Percentiles rank a stretch among this genome's conserved stretches.
phyloP scores from a whole-genome alignment of 2,329 filamentous ascomycete genomes.

The Boeremia exigua region DNA sequence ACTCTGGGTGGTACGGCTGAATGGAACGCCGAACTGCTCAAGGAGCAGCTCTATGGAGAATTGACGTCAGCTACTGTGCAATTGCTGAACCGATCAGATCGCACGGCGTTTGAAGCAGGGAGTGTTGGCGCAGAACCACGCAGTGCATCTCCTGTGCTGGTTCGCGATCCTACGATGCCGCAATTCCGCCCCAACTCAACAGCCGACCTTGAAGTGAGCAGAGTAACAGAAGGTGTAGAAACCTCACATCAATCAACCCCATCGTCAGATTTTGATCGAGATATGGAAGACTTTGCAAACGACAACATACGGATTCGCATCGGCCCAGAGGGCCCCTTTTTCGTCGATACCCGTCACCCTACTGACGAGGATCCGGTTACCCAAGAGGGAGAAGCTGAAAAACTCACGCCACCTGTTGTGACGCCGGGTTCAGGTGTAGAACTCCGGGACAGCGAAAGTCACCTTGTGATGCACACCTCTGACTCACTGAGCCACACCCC shows the following conservation, averaged over 20 bases:
- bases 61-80: background rate
- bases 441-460: background rate
- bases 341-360: background rate
- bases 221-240: background rate
- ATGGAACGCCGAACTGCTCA: slow-evolving; percentile 12
- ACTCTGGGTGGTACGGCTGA: background rate
- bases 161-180: slow-evolving; percentile 68
- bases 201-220: slow-evolving; percentile 13
- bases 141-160: slow-evolving; percentile 9
- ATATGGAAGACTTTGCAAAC: slow-evolving; percentile 6
- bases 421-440: background rate
- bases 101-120: background rate
- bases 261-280: background rate
- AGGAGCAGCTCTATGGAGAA: slow-evolving; percentile 6
- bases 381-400: background rate
- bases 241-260: background rate
- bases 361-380: background rate
- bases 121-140: background rate
- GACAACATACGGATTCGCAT: slow-evolving; percentile 8
- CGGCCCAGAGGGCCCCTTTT: slow-evolving; percentile 3
- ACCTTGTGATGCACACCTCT: background rate
- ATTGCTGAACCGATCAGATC: background rate
- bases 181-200: slow-evolving; percentile 69
- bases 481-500: background rate
- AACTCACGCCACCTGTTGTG: background rate